A percentile compares a stretch with the other conserved stretches of the same genome.
These are phyloP conservation scores for Sindora glabra DNA, from an alignment of 306 rosid species.

Conservation along the genomic window DNA sequence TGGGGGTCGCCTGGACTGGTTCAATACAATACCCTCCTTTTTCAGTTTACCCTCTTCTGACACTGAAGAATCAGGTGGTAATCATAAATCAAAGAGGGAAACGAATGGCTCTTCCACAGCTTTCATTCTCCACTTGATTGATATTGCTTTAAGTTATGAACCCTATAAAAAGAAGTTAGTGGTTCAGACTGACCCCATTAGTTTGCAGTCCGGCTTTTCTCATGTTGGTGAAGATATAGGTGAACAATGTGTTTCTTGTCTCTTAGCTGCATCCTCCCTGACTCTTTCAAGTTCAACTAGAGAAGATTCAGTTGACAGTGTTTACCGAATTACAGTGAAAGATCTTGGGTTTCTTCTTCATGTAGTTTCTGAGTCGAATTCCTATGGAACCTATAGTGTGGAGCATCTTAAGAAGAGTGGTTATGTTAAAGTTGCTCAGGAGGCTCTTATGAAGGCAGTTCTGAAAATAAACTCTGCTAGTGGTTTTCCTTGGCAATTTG, in stretches of 20 bases:
- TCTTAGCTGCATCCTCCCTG: constrained; percentile 82
- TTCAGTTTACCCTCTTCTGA: constrained; percentile 42
- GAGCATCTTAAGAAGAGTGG: constrained; percentile 61
- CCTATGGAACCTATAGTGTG: constrained; percentile 48
- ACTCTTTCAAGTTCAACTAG: constrained; percentile 54
- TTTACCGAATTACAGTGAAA: constrained; percentile 48
- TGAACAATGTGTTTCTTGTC: constrained; percentile 60
- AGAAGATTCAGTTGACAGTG: constrained; percentile 37
- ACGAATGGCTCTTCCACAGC: constrained; percentile 22
- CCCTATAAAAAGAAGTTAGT: constrained; percentile 50
- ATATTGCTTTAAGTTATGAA: constrained; percentile 86
- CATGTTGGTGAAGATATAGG: constrained; percentile 34
- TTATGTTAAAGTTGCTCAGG: constrained; percentile 75
- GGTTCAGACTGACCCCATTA: constrained; percentile 32
- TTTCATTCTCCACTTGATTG: constrained; percentile 72
- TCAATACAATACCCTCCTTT: constrained; percentile 55
- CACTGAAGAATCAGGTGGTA: constrained; percentile 31
- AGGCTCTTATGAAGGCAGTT: constrained; percentile 71
- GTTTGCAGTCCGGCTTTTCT: constrained; percentile 38
- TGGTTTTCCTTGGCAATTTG: constrained; percentile 80
- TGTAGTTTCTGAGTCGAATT: constrained; percentile 31
- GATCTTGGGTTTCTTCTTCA: constrained; percentile 77
- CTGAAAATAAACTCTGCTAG: constrained; percentile 65
- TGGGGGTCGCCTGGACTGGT: constrained; percentile 97
- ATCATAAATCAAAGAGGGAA: constrained; percentile 25